A percentile compares a stretch with the other conserved stretches of the same genome.
Conservation (phyloP, 495 filamentous ascomycete species). For the Aspergillus asperescens region DNA sequence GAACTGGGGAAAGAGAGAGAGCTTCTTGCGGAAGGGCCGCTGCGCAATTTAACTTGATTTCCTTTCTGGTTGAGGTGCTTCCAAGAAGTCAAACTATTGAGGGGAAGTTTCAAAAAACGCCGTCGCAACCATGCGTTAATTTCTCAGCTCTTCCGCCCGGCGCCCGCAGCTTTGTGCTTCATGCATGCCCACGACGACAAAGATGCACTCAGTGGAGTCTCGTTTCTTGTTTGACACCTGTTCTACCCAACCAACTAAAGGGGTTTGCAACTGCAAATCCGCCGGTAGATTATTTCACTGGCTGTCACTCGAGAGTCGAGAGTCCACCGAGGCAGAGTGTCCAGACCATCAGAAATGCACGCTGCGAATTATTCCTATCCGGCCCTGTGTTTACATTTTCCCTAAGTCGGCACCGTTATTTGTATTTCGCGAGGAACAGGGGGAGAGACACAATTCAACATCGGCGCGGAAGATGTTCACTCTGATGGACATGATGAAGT, state of each 20-base stretch:
- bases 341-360: constrained; percentile 10
- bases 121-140: constrained; percentile 11
- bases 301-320: too few species aligned
- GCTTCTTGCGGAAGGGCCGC: constrained; percentile 1
- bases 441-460: neutral
- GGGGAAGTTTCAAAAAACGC: constrained; percentile 1
- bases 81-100: constrained; percentile 5
- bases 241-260: constrained; percentile 18
- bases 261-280: constrained; percentile 10
- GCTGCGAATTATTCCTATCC: constrained; percentile 3
- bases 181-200: too few species aligned
- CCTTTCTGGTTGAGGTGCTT: constrained; percentile 18
- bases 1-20: constrained; percentile 5
- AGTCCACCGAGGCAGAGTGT: constrained; percentile 11
- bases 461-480: neutral
- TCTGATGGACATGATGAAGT: neutral
- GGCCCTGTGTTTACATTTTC: constrained; percentile 9
- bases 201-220: constrained; percentile 14
- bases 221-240: constrained; percentile 20
- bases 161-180: constrained; percentile 16
- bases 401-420: constrained; percentile 2
- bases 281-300: constrained; percentile 12
- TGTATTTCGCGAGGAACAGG: neutral
- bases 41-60: constrained; percentile 11
- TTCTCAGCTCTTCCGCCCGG: constrained; percentile 13